Base-by-base conservation (phyloP, 2,329 filamentous ascomycete genomes). In the Aureobasidium uvarum region DNA sequence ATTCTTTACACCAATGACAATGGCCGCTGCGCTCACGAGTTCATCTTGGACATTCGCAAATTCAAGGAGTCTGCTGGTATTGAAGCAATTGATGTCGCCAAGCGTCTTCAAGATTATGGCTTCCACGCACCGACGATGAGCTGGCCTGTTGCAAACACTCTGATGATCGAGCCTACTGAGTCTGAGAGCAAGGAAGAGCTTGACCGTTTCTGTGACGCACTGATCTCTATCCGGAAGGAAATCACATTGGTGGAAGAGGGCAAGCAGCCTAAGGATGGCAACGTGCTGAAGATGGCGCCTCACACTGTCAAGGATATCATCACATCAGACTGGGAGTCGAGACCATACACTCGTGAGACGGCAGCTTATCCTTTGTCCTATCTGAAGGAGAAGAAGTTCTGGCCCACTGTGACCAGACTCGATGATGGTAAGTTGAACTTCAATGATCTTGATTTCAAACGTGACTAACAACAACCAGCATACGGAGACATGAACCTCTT, bases 121-220 rank as follows among this genome's bases (percentile, higher is more conserved):
- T 98, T 98, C 85, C 94, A 98, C 78, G 91, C 93, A 1, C 94
- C 94, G 0, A 98, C 94, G 62, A 97, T 98, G 94, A 92, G 88
- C 75, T 97, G 91, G 91, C 94, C 94, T 1, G 92, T 98, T 2
- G 85, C 91, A 62, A 96, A 96, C 79, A 97, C 94, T 0, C 86
- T 98, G 51, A 98, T 98, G 94, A 96, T 98, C 70, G 94, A 98
- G 81, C 94, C 94, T 2, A 98, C 94, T 0, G 94, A 97, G 80
- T 93, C 89, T 16, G 94, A 98, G 81, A 91, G 86, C 78, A 93
- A 95, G 77, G 89, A 89, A 68, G 94, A 98, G 81, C 85, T 98
- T 2, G 94, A 97, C 77, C 89, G 94, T 25, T 97, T 97, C 82
- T 91, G 92, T 68, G 89, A 97, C 69, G 92, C 94, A 0, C 81